Evolutionary conservation across 768 basidiomycete genomes (phyloP).

Genomic region (Cystobasidium tubakii): DNA sequence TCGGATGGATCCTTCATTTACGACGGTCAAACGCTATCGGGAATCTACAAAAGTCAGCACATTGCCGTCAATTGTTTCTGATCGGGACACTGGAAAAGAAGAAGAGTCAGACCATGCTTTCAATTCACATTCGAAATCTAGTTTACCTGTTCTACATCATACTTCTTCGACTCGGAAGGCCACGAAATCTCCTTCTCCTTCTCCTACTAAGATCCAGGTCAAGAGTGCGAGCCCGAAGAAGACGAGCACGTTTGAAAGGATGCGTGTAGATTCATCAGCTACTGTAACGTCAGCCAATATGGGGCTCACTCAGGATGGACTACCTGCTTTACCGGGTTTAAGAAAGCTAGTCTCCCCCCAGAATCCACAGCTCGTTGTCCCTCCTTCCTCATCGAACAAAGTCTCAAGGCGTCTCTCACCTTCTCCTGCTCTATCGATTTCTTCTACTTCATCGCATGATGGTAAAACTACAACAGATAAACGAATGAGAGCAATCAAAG

Average conservation of each 20-base stretch:
- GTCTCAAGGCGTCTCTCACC: background rate
- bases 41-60: background rate
- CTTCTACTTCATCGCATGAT: background rate
- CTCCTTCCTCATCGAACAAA: background rate
- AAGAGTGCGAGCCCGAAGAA: constrained; percentile 9
- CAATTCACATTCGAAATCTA: background rate
- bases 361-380: background rate
- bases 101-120: background rate
- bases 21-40: background rate
- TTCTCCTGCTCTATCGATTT: background rate
- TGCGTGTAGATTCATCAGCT: background rate
- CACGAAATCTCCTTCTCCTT: background rate
- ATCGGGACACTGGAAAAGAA: background rate
- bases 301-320: background rate
- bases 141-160: background rate
- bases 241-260: background rate
- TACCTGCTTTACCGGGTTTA: background rate
- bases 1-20: too few species aligned
- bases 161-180: background rate
- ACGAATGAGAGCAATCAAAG: background rate
- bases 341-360: background rate
- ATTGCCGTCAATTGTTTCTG: too few species aligned
- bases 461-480: background rate
- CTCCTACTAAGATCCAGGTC: background rate
- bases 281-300: background rate